These are phyloP conservation scores for Rosa rugosa DNA, from an alignment of 306 rosid species.

Conservation along the genomic window DNA sequence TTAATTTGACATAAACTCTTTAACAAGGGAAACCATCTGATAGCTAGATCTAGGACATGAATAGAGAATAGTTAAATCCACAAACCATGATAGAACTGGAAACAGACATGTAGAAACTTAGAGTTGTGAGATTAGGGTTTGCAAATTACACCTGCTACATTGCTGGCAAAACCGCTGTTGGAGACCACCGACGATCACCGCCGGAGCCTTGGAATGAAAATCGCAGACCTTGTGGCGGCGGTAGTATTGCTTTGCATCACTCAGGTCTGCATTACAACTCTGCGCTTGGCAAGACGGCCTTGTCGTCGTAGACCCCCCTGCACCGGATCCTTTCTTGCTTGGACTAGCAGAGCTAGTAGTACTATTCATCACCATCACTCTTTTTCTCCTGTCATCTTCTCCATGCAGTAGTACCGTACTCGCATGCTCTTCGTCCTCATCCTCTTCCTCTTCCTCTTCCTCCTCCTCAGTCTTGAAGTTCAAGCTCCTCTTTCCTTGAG, in stretches of 20 bases:
- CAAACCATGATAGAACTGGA: neutral
- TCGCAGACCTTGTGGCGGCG: slow-evolving; percentile 92
- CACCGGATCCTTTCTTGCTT: slow-evolving; percentile 45
- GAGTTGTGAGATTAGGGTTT: slow-evolving; percentile 44
- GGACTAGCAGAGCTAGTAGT: neutral
- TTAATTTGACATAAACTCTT: neutral
- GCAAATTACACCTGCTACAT: slow-evolving; percentile 76
- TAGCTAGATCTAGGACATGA: neutral
- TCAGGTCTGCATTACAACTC: slow-evolving; percentile 67
- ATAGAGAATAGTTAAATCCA: neutral
- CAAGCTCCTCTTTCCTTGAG: slow-evolving; percentile 59
- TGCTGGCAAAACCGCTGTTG: slow-evolving; percentile 94
- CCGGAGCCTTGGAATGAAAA: slow-evolving; percentile 73
- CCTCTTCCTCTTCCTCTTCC: slow-evolving; percentile 41
- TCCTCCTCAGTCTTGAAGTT: slow-evolving; percentile 35
- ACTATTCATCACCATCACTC: slow-evolving; percentile 12
- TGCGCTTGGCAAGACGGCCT: slow-evolving; percentile 68
- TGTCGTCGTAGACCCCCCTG: slow-evolving; percentile 40
- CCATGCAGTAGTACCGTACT: slow-evolving; percentile 30
- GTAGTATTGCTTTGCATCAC: slow-evolving; percentile 65
- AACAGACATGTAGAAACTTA: neutral
- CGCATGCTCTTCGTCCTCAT: slow-evolving; percentile 32
- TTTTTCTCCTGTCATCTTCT: slow-evolving; percentile 53
- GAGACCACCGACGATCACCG: slow-evolving; percentile 46
- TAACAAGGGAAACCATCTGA: neutral